These are phyloP conservation scores for Wickerhamomyces queroliae DNA, from an alignment of 805 yeast species.

Conservation along the genomic window DNA sequence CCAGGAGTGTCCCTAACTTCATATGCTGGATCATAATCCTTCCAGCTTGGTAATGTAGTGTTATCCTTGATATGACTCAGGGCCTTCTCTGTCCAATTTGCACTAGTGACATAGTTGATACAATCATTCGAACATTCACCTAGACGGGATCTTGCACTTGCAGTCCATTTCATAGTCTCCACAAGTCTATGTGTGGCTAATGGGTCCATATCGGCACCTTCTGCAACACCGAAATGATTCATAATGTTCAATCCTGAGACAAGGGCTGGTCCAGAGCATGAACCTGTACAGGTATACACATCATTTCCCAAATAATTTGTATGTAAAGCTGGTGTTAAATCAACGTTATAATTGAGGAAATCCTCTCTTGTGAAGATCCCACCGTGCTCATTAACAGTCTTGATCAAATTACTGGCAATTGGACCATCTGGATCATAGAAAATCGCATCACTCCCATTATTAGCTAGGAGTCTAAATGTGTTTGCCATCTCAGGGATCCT, in stretches of 20 bases:
- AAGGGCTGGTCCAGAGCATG: constrained; percentile 81
- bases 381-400: constrained; percentile 43
- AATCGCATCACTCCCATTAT: constrained; percentile 68
- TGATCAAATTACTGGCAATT: constrained; percentile 56
- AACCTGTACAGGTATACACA: constrained; percentile 59
- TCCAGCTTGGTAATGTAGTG: constrained; percentile 58
- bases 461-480: constrained; percentile 63
- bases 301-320: constrained; percentile 36
- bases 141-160: constrained; percentile 75
- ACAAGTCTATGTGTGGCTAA: constrained; percentile 59
- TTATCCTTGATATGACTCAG: constrained; percentile 44
- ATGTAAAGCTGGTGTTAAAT: constrained; percentile 32
- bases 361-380: constrained; percentile 69
- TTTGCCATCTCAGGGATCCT: constrained; percentile 56
- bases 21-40: constrained; percentile 72
- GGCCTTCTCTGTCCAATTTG: constrained; percentile 53
- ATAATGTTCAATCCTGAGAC: constrained; percentile 68
- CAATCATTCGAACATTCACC: constrained; percentile 57
- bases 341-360: constrained; percentile 54
- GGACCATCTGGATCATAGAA: constrained; percentile 84
- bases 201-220: constrained; percentile 41
- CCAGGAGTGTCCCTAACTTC: constrained; percentile 82
- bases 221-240: constrained; percentile 35
- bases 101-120: constrained; percentile 36
- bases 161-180: constrained; percentile 94